Evolutionary conservation across 148 eudicot species (phyloP), one percentile per base, ranked within the genome.

Genomic region (Amaranthus cruentus): DNA sequence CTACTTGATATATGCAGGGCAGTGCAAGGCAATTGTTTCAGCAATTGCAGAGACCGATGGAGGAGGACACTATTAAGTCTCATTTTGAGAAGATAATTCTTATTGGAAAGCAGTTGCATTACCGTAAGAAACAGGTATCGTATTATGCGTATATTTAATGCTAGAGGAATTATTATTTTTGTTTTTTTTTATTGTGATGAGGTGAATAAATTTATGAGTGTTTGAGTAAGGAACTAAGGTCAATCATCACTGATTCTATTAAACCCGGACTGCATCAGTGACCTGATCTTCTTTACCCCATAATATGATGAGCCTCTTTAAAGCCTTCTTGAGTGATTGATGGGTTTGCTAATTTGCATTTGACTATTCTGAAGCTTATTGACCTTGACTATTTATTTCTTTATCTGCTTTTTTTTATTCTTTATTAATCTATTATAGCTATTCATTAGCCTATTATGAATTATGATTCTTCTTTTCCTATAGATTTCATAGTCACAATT

Each of bases 1-100:
- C 43, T 48, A 9, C 51, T 47, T 79, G 4, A 60, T 62, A 55
- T 68, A 60, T 68, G 47, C 91, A 95, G 98, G 98, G 98, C 7
- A 90, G 92, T 83, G 97, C 98, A 66, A 90, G 96, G 75, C 96
- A 90, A 77, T 82, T 95, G 81, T 95, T 95, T 81, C 96, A 89
- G 74, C 88, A 84, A 42, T 80, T 91, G 85, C 98, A 91, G 79
- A 96, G 91, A 63, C 97, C 97, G 47, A 80, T 88, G 77, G 96
- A 95, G 84, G 98, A 90, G 75, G 97, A 88, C 66, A 81, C 89
- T 71, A 87, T 95, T 21, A 90, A 88, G 75, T 87, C 87, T 60
- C 98, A 92, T 81, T 91, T 95, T 81, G 90, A 88, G 78, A 95
- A 90, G 76, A 88, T 88, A 69, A 90, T 88, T 47, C 55, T 68